A percentile compares a stretch with the other conserved stretches of the same genome.
Evolutionary conservation across 257 asterid species (phyloP).

Genomic region (Solanum piurae): DNA sequence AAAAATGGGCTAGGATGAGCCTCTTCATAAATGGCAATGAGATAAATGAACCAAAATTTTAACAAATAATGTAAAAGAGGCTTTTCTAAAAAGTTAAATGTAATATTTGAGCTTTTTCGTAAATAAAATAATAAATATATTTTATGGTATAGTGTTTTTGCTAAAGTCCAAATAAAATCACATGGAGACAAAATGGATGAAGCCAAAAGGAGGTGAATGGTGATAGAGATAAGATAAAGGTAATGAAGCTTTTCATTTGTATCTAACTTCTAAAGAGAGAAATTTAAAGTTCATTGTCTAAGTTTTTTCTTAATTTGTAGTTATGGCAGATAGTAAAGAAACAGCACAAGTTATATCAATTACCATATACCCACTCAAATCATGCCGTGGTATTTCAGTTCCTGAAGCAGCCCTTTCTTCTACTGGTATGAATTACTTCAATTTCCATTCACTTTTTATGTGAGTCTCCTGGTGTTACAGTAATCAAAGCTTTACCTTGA

Average conservation of each 20-base stretch:
- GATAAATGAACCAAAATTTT: too few relatives aligned
- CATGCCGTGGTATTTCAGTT: constrained; percentile 57
- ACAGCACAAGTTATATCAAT: constrained; percentile 31
- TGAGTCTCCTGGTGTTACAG: background rate
- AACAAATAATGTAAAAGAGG: too few relatives aligned
- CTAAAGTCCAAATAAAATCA: background rate
- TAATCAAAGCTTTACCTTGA: background rate
- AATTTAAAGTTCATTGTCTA: background rate
- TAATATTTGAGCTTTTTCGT: background rate
- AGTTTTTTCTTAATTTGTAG: background rate
- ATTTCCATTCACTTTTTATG: background rate
- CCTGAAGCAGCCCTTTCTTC: constrained; percentile 36
- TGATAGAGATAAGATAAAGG: background rate
- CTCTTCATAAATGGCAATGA: background rate
- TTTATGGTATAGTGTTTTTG: background rate
- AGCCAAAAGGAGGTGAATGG: background rate
- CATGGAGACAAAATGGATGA: background rate
- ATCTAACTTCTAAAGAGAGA: background rate
- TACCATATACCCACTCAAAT: constrained; percentile 48
- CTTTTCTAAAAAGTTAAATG: background rate
- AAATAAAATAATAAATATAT: too few relatives aligned
- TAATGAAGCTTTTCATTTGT: background rate
- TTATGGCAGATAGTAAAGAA: background rate
- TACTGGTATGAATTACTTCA: constrained; percentile 20
- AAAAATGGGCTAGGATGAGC: background rate